Evolutionary conservation across 257 asterid species (phyloP), one percentile per base, ranked within the genome.

Genomic region (Solanum phureja): DNA sequence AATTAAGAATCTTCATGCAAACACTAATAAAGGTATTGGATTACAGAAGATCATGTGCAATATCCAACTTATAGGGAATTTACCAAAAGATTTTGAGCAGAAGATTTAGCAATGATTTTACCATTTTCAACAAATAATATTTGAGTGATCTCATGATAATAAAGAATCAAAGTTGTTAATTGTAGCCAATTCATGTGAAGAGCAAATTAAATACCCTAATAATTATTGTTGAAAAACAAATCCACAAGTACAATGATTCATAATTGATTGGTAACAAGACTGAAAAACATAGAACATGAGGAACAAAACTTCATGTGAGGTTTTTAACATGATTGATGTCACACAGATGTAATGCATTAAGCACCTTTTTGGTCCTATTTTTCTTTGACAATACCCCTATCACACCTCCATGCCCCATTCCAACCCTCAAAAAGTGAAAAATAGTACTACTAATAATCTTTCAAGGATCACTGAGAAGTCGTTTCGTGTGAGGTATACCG

Each of bases 191-290:
- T 82, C 42, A 82, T 29, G 69, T 82, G 42, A 81, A 29, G 52
- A 74, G 62, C 44, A 64, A 85, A 52, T 52, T 52, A 52, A 87
- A 88, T 76, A 76, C 73, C 83, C 60, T 29, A 75, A 88, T 88
- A 42, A 64, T 76, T 73, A n/a, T 18, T 52, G 69, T 58, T 62
- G 23, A 49, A 76, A 44, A 79, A 76, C 68, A 75, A 37, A 31
- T 85, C 58, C 62, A 64, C 83, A 85, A 37, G 69, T 82, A 49
- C 85, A 82, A 82, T 82, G 31, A 82, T 85, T 85, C 35, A 31
- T 85, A 34, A 33, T 62, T 69, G 85, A 88, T 60, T 40, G 27
- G 40, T 37, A 60, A 23, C 52, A 71, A 56, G 56, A 46, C 60
- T 82, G 68, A 29, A 31, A 44, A 46, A 46, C 85, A 29, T 46